Base-by-base conservation (phyloP, 495 filamentous ascomycete genomes). In the Tuber umbilicatum region DNA sequence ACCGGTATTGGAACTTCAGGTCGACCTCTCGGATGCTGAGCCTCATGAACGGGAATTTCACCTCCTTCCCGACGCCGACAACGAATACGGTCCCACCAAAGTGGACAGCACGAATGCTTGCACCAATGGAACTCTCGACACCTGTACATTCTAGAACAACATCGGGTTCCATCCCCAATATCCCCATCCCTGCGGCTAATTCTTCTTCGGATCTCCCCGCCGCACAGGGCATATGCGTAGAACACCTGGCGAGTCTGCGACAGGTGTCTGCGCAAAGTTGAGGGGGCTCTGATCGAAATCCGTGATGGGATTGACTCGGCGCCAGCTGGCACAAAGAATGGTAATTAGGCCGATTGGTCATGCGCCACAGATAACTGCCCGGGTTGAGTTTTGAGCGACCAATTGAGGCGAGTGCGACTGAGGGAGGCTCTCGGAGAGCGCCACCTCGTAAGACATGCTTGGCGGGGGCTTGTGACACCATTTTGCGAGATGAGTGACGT, bases 41-140 rank as follows among this genome's bases (percentile, higher is more conserved):
- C 77, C 93, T 87, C 93, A 97, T 97, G 84, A 97, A 97, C 50
- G 94, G 94, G 76, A 97, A 91, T 81, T 89, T 91, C 87, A 97
- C 94, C 88, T 97, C 93, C 89, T 91, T 95, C 76, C 94, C 94
- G 3, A 97, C 94, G 39, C 94, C 94, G 78, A 95, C 93, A 68
- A 97, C 90, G 80, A 97, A 97, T 45, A 97, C 94, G 86, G 94
- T 95, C 73, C 94, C 94, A 73, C 93, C 94, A 79, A 97, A 97
- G 83, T 94, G 93, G 78, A 93, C 89, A 43, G 91, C 90, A 87
- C 92, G 93, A 83, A 97, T 94, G 68, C 93, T 92, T 45, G 92
- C 88, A 35, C 89, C 88, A 80, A 97, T 90, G 82, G 89, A 92
- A 84, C 90, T 92, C 85, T 97, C 93, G n/a, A 95, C 93, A 38